Conservation (phyloP, 2,329 filamentous ascomycete species). For the Colletotrichum kahawae region DNA sequence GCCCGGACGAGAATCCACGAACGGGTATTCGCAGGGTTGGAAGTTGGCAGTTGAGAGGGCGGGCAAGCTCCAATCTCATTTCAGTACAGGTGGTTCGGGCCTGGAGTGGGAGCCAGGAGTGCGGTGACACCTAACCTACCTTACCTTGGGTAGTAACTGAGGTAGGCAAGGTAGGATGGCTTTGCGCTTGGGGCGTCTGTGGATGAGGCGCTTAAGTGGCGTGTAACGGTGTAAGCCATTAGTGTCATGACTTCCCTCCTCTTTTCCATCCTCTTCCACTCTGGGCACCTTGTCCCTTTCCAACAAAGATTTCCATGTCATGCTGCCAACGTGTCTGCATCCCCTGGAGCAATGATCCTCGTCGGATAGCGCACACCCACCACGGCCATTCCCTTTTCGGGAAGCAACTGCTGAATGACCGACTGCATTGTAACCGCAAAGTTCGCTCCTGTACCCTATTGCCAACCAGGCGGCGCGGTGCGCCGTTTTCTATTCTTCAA, state of each 20-base stretch:
- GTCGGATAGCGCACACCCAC: not conserved
- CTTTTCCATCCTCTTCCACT: not conserved
- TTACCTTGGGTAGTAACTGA: no score
- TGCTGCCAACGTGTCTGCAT: not conserved
- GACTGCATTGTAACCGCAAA: not conserved
- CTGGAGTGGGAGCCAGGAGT: not conserved
- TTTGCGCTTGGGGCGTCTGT: conserved; percentile 5
- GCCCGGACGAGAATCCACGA: not conserved
- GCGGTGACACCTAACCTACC: not conserved
- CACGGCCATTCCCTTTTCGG: not conserved
- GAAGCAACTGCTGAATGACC: not conserved
- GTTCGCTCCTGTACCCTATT: not conserved
- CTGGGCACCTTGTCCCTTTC: not conserved
- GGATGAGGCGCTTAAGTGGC: not conserved
- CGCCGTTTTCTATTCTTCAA: not conserved
- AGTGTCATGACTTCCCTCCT: not conserved
- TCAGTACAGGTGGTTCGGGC: not conserved
- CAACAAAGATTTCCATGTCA: not conserved
- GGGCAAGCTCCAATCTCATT: not conserved
- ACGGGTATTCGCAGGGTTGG: not conserved
- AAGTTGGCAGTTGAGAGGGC: not conserved
- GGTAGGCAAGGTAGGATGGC: not conserved
- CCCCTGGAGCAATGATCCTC: not conserved
- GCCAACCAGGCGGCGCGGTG: not conserved
- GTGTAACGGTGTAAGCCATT: not conserved